Base-by-base conservation (phyloP, 352 stramenopile species). In the Thraustochytrium striatum region DNA sequence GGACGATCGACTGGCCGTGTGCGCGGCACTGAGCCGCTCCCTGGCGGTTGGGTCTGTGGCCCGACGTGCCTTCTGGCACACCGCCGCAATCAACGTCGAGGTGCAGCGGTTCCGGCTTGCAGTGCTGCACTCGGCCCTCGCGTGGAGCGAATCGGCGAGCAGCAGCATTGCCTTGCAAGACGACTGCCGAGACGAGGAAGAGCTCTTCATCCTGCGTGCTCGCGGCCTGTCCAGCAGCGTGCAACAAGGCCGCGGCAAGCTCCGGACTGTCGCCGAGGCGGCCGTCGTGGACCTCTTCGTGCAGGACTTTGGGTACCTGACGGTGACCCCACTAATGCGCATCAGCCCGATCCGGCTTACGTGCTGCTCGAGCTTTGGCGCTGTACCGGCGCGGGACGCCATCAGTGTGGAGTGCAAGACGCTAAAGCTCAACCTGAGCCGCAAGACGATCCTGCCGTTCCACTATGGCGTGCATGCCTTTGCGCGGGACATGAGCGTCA, bases 1-100 rank as follows among this genome's bases (percentile, higher is more conserved):
- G 9, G 69, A 79, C 57, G 69, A 79, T 28, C 50, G 69, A 25
- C 69, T 79, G 7, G 69, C 69, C n/a, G 69, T 79, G 25, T 79
- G 69, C 69, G 57, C 69, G 9, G 69, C 69, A 3, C 25, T 79
- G 35, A 50, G 13, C 5, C 39, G 69, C 0, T 61, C 52, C 16
- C n/a, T 79, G 38, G 3, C 21, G 3, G 52, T 79, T 7, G 21
- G 72, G 28, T 65, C 35, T n/a, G 13, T 8, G 3, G 32, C 35
- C 30, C 55, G 32, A 0, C 3, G n/a, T 33, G 19, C 50, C 5
- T 79, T 55, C 35, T 69, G 50, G 52, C 11, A 3, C 21, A 21
- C 69, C 32, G 21, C 55, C 7, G 69, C 72, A 11, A 1, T 79
- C 9, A 7, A 32, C n/a, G 13, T 55, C 7, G 57, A 62, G 13